Evolutionary conservation across 192 early-diverging fungal genomes (phyloP).

Genomic region (Hyaloraphidium curvatum): DNA sequence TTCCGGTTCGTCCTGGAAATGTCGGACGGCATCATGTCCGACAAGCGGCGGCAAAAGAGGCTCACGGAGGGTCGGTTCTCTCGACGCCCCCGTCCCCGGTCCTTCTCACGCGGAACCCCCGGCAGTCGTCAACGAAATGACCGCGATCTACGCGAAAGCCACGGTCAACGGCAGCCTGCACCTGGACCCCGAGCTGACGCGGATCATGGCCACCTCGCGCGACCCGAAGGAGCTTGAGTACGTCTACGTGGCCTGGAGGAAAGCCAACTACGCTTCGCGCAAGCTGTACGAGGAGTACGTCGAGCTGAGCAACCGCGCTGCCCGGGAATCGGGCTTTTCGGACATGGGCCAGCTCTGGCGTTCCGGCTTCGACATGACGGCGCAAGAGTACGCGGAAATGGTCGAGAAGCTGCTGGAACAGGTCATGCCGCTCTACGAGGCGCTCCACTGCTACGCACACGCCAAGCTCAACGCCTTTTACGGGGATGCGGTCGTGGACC

Average conservation of each 20-base stretch:
- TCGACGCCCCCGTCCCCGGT: too few relatives aligned
- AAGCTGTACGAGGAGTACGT: constrained; percentile 8
- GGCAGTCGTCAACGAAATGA: constrained; percentile 9
- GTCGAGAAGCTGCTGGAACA: constrained; percentile 7
- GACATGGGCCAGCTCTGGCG: constrained; percentile 10
- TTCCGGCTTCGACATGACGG: constrained; percentile 11
- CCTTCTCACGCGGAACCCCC: too few relatives aligned
- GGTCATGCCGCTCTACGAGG: constrained; percentile 12
- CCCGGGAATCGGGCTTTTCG: constrained; percentile 8
- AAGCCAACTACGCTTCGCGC: constrained; percentile 8
- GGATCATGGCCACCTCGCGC: constrained; percentile 7
- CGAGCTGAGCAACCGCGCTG: constrained; percentile 11
- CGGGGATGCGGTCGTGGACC: constrained; percentile 3
- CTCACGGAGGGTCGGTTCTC: too few relatives aligned
- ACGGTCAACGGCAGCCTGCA: constrained; percentile 1
- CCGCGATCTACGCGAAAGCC: constrained; percentile 6
- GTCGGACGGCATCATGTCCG: constrained; percentile 1
- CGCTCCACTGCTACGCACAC: constrained; percentile 14
- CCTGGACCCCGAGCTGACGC: constrained; percentile 15
- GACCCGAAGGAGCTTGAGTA: constrained; percentile 10
- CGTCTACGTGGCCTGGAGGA: constrained; percentile 12
- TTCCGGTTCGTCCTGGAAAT: constrained; percentile 1
- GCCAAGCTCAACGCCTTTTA: constrained; percentile 9
- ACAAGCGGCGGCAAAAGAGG: not conserved
- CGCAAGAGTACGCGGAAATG: constrained; percentile 9